Percentiles rank a stretch among this genome's conserved stretches.
phyloP scores from a whole-genome alignment of 495 filamentous ascomycete genomes.

The Penicillium simplicissimum region DNA sequence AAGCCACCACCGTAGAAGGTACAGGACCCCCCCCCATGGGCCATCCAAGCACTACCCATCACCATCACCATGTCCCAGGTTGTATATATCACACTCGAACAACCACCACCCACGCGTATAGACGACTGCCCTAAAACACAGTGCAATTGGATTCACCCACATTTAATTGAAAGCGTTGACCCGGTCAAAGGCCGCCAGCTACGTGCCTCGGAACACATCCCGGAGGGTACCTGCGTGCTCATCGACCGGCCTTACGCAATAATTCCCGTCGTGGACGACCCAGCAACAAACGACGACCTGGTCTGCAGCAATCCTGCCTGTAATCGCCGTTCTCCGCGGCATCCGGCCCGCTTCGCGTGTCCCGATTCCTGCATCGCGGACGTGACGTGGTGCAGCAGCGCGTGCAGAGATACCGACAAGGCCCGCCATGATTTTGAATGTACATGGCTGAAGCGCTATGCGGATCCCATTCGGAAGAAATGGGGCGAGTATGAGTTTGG shows the following conservation, averaged over 20 bases:
- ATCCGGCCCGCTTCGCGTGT: slow-evolving; percentile 22
- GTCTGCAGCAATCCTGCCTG: slow-evolving; percentile 41
- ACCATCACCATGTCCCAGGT: slow-evolving; percentile 26
- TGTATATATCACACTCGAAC: slow-evolving; percentile 27
- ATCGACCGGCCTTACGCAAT: slow-evolving; percentile 39
- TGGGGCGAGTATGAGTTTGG: slow-evolving; percentile 43
- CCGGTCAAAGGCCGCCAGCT: slow-evolving; percentile 42
- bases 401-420: slow-evolving; percentile 28
- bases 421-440: slow-evolving; percentile 40
- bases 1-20: background rate
- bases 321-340: slow-evolving; percentile 20
- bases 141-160: slow-evolving; percentile 37
- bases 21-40: too few relatives aligned
- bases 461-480: slow-evolving; percentile 32
- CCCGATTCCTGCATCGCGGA: slow-evolving; percentile 32
- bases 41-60: background rate
- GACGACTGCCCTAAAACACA: slow-evolving; percentile 13
- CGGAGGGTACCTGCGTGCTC: slow-evolving; percentile 33
- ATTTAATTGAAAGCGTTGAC: slow-evolving; percentile 33
- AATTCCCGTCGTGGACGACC: slow-evolving; percentile 37
- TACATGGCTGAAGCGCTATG: slow-evolving; percentile 37
- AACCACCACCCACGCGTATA: slow-evolving; percentile 11
- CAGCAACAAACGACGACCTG: slow-evolving; percentile 21
- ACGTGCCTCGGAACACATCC: slow-evolving; percentile 28
- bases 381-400: slow-evolving; percentile 36